phyloP scores from a whole-genome alignment of 345 rosid species.

The Raphanus raphanistrum region DNA sequence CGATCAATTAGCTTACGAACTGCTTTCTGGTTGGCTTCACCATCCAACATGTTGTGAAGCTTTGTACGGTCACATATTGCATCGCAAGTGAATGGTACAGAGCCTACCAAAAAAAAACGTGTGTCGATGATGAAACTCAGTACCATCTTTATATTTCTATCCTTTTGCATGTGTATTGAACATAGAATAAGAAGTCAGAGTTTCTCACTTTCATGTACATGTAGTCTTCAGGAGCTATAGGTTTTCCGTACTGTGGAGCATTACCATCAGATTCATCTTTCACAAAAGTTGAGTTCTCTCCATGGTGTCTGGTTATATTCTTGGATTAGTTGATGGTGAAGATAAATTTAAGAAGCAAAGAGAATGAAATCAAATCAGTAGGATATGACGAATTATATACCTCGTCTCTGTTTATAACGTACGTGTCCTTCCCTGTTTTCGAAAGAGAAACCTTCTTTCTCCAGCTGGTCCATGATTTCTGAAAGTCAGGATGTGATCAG shows the following conservation, averaged over 20 bases:
- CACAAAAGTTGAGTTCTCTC: slow-evolving; percentile 57
- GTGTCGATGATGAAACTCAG: background rate
- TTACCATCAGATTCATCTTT: slow-evolving; percentile 71
- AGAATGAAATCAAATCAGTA: slow-evolving; percentile 1
- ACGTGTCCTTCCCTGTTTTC: slow-evolving; percentile 62
- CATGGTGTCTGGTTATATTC: slow-evolving; percentile 44
- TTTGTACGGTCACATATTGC: slow-evolving; percentile 63
- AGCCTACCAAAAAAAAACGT: slow-evolving; percentile 45
- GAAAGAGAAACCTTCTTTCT: slow-evolving; percentile 58
- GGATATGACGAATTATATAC: slow-evolving; percentile 31
- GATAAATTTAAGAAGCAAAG: background rate
- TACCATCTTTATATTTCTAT: background rate
- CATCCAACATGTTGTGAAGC: slow-evolving; percentile 73
- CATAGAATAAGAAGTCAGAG: slow-evolving; percentile 3
- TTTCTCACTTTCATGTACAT: slow-evolving; percentile 76
- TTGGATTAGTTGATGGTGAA: background rate
- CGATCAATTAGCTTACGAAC: slow-evolving; percentile 67
- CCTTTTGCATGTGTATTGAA: background rate
- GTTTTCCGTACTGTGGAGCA: slow-evolving; percentile 40
- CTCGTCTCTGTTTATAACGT: slow-evolving; percentile 61
- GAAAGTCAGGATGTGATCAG: slow-evolving; percentile 35
- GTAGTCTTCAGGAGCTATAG: slow-evolving; percentile 51
- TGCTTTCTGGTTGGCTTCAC: slow-evolving; percentile 62
- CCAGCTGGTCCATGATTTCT: slow-evolving; percentile 87
- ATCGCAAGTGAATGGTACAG: slow-evolving; percentile 78